These are phyloP conservation scores for Herpetomonas samuelpessoai DNA, from an alignment of 208 protist species.

Conservation along the genomic window DNA sequence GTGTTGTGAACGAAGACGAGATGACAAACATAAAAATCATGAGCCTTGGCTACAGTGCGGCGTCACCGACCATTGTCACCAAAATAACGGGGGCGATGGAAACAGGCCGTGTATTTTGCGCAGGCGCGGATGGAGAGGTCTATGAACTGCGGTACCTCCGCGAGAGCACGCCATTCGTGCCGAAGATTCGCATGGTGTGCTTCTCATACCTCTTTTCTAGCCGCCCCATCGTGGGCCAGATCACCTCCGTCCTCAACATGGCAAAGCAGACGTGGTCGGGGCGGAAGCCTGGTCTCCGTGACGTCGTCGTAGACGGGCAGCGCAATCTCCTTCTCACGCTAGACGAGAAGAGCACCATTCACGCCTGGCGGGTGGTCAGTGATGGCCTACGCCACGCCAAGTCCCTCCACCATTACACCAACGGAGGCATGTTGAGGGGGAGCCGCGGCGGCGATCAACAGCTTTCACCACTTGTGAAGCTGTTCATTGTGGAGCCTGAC, in stretches of 20 bases:
- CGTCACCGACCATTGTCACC: constrained; percentile 48
- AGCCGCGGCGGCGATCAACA: background rate
- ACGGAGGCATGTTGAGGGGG: constrained; percentile 14
- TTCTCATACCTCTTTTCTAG: constrained; percentile 48
- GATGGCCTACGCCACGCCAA: constrained; percentile 42
- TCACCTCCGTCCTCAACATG: constrained; percentile 39
- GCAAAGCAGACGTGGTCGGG: constrained; percentile 55
- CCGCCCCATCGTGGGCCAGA: constrained; percentile 53
- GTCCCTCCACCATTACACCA: constrained; percentile 38
- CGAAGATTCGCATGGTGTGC: constrained; percentile 73
- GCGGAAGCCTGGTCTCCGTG: constrained; percentile 51
- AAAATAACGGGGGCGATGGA: constrained; percentile 47
- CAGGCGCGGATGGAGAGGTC: constrained; percentile 69
- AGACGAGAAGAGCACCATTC: constrained; percentile 62
- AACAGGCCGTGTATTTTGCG: constrained; percentile 71
- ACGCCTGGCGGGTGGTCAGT: constrained; percentile 56
- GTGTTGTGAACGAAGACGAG: constrained; percentile 49
- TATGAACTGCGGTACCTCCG: constrained; percentile 79
- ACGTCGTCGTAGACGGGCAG: constrained; percentile 68
- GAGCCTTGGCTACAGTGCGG: constrained; percentile 68
- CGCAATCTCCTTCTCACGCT: constrained; percentile 66
- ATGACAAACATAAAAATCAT: constrained; percentile 50
- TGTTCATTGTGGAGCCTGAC: constrained; percentile 72
- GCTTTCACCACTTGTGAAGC: constrained; percentile 29
- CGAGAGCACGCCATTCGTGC: constrained; percentile 59